phyloP scores from a whole-genome alignment of 208 protist genomes.

The Wallacemonas collosoma region DNA sequence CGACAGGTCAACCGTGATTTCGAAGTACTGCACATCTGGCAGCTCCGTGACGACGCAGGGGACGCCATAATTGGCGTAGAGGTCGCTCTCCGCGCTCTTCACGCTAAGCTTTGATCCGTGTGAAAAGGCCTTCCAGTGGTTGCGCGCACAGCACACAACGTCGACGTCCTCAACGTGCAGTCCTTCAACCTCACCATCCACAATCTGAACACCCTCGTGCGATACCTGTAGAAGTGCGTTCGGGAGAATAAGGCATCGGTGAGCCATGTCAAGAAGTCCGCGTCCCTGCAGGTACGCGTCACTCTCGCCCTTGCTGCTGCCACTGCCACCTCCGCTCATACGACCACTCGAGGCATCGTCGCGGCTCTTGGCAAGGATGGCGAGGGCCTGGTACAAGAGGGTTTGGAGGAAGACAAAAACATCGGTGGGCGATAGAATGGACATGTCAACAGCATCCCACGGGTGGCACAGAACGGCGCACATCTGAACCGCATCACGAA shows the following conservation, averaged over 20 bases:
- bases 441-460: slow-evolving; percentile 86
- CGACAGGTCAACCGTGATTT: slow-evolving; percentile 72
- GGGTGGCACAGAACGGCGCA: slow-evolving; percentile 85
- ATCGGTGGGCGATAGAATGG: slow-evolving; percentile 67
- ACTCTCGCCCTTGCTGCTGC: neutral
- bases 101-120: slow-evolving; percentile 23
- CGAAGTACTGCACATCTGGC: slow-evolving; percentile 87
- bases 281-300: slow-evolving; percentile 44
- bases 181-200: slow-evolving; percentile 82
- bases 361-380: slow-evolving; percentile 2
- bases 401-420: slow-evolving; percentile 76
- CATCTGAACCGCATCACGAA: slow-evolving; percentile 37
- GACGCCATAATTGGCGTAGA: slow-evolving; percentile 68
- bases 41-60: slow-evolving; percentile 71
- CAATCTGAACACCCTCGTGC: slow-evolving; percentile 62
- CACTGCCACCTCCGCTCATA: too few relatives aligned
- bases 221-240: slow-evolving; percentile 78
- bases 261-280: slow-evolving; percentile 70
- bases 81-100: slow-evolving; percentile 45
- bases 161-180: slow-evolving; percentile 78
- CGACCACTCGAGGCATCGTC: neutral
- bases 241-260: slow-evolving; percentile 69
- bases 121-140: slow-evolving; percentile 67
- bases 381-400: slow-evolving; percentile 27
- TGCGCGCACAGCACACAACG: slow-evolving; percentile 72